Base-by-base conservation (phyloP, 164 flowering plant species). In the Kalanchoe fedtschenkoi region DNA sequence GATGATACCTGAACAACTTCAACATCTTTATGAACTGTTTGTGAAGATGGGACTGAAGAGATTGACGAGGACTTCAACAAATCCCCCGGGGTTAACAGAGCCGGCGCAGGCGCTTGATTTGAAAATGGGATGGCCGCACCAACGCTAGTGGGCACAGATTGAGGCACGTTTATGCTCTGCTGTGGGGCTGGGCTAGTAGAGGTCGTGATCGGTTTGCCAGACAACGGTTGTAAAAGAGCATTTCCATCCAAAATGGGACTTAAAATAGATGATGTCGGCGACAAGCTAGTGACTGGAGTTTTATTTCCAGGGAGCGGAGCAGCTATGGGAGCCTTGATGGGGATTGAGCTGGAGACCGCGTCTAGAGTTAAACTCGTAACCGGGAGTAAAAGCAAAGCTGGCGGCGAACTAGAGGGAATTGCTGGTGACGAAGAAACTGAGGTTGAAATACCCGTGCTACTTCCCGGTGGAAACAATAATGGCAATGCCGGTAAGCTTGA, bases 51-150 rank as follows among this genome's bases (percentile, higher is more conserved):
- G 6, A 24, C 38, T 19, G 24, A 33, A 33, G 42, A 37, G 29
- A 58, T 37, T 9, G 61, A 19, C 11, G 39, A 34, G 24, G 61
- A 58, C 61, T 58, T 19, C 61, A 58, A 58, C 61, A 58, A 58
- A 19, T 58, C 39, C n/a, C 16, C 61, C 9, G 61, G 61, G 22
- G 61, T 58, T 30, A 58, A 7, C 39, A 58, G 37, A 58, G 61
- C 5, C n/a, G 61, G 61, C 34, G 42, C 28, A 32, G 39, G 61
- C n/a, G 61, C 42, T 58, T 58, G 41, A 1, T 11, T n/a, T 14
- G 41, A 19, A n/a, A 19, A 17, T 28, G 41, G 34, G 34, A 22
- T 58, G 19, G 41, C 28, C 7, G 41, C 24, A 16, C 28, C 28
- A 32, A 37, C 61, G 8, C 11, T 22, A 34, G 61, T 15, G 38